phyloP scores from a whole-genome alignment of 805 yeast genomes.

The Wickerhamomyces chambardii region DNA sequence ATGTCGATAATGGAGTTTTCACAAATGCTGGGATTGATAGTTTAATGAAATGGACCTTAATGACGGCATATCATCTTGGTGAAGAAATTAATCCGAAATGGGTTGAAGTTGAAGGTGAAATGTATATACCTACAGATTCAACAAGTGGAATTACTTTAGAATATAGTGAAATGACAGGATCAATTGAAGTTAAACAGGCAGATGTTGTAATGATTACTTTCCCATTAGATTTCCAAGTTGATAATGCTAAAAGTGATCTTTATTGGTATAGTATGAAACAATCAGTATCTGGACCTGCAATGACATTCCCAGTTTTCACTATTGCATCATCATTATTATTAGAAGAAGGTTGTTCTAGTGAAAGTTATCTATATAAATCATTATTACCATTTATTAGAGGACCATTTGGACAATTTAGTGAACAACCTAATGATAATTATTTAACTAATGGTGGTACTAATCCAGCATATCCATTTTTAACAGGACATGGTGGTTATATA shows the following conservation, averaged over 20 bases:
- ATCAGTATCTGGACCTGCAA: conserved; percentile 78
- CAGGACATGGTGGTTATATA: conserved; percentile 78
- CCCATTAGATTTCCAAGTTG: conserved; percentile 42
- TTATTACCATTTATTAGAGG: conserved; percentile 65
- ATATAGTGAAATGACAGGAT: conserved; percentile 67
- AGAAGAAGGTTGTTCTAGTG: conserved; percentile 63
- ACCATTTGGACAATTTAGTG: conserved; percentile 80
- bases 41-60: conserved; percentile 52
- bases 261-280: conserved; percentile 61
- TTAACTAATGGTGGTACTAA: conserved; percentile 67
- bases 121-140: conserved; percentile 56
- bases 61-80: conserved; percentile 44
- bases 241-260: conserved; percentile 42
- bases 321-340: conserved; percentile 60
- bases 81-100: conserved; percentile 31
- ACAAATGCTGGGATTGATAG: conserved; percentile 74
- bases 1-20: conserved; percentile 73
- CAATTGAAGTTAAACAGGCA: conserved; percentile 70
- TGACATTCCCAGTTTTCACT: conserved; percentile 80
- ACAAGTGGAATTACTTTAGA: conserved; percentile 60
- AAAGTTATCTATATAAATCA: conserved; percentile 63
- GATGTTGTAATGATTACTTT: conserved; percentile 71
- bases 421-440: conserved; percentile 65
- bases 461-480: conserved; percentile 83
- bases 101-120: conserved; percentile 42